A percentile compares a stretch with the other conserved stretches of the same genome.
Conservation (phyloP, 257 asterid species). For the Plantago major region DNA sequence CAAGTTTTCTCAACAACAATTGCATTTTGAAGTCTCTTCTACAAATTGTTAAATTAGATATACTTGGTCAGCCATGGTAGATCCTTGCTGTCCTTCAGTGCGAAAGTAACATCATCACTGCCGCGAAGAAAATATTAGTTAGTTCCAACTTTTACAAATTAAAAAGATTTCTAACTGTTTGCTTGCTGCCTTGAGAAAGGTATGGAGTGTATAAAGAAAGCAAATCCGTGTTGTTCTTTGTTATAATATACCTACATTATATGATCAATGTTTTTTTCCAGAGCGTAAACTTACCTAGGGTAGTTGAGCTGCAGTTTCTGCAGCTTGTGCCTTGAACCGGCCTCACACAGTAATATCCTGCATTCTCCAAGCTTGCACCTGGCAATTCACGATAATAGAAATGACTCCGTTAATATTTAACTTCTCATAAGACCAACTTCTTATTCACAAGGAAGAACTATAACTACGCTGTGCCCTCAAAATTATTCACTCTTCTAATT, state of each 20-base stretch:
- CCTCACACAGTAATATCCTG: slow-evolving; percentile 72
- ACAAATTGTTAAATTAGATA: slow-evolving; percentile 25
- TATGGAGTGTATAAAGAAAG: neutral
- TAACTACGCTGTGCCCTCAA: no score
- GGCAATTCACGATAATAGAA: slow-evolving; percentile 21
- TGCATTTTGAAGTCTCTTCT: neutral
- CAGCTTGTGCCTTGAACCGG: slow-evolving; percentile 70
- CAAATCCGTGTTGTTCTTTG: neutral
- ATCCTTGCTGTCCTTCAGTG: slow-evolving; percentile 82
- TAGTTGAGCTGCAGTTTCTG: slow-evolving; percentile 95
- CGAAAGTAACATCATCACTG: slow-evolving; percentile 94
- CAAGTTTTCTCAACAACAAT: neutral
- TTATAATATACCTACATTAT: no score
- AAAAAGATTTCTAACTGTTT: neutral
- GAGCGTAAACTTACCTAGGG: slow-evolving; percentile 54
- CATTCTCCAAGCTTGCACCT: slow-evolving; percentile 98
- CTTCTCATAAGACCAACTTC: neutral
- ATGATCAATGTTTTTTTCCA: no score
- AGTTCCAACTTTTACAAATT: neutral
- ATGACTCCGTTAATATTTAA: neutral
- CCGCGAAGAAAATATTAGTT: slow-evolving; percentile 6
- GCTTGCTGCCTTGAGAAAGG: slow-evolving; percentile 1
- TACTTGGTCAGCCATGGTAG: slow-evolving; percentile 88
- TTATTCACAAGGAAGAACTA: neutral
- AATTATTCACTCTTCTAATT: no score